Evolutionary conservation across 441 rosid species (phyloP).

Genomic region (Populus hybrid): DNA sequence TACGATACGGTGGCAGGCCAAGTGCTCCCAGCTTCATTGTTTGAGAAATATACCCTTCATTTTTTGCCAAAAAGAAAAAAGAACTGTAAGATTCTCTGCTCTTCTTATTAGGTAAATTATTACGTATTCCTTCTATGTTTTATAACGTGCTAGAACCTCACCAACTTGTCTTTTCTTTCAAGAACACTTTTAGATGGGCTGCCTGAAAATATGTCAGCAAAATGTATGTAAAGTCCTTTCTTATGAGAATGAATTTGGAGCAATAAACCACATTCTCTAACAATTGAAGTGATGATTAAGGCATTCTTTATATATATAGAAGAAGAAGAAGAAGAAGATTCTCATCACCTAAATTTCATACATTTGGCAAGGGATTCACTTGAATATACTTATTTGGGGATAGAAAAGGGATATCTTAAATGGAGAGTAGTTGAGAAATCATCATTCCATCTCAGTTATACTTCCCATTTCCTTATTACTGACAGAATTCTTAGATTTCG

Average conservation of each 20-base stretch:
- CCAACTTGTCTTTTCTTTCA: neutral
- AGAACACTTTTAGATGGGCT: neutral
- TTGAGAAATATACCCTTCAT: conserved; percentile 82
- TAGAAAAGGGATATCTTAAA: neutral
- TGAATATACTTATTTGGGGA: neutral
- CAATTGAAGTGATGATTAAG: no score
- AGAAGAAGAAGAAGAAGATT: neutral
- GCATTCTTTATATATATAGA: no score
- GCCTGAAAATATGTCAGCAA: neutral
- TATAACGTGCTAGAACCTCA: neutral
- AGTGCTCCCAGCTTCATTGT: conserved; percentile 84
- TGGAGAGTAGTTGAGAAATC: conserved; percentile 3
- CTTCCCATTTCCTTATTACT: neutral
- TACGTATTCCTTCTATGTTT: neutral
- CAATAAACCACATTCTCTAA: no score
- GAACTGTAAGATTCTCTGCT: conserved; percentile 9
- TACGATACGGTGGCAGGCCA: conserved; percentile 79
- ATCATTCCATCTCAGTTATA: neutral
- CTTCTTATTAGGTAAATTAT: conserved; percentile 10
- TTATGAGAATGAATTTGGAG: no score
- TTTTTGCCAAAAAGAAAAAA: conserved; percentile 12
- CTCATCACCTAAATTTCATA: neutral
- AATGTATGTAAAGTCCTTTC: neutral
- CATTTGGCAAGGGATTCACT: neutral
- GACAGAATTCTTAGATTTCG: neutral